Evolutionary conservation across 2,329 filamentous ascomycete species (phyloP).

Genomic region (Colletotrichum liriopes): DNA sequence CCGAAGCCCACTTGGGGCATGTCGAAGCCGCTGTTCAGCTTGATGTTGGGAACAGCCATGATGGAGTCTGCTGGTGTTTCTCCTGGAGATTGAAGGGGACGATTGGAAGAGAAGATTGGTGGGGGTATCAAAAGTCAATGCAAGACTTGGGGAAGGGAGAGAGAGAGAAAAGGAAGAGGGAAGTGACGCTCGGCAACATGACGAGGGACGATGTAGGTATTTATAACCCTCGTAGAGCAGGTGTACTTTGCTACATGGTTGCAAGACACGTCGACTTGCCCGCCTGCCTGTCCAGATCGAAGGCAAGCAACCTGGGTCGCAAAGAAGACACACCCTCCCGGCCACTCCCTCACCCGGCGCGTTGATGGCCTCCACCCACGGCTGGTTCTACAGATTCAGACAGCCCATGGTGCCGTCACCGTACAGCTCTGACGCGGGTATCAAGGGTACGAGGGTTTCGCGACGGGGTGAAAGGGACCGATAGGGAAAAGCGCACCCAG

Average conservation of each 20-base stretch:
- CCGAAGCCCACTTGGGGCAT: slow-evolving; percentile 86
- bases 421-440: slow-evolving; percentile 26
- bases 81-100: background rate
- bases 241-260: slow-evolving; percentile 13
- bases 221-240: slow-evolving; percentile 32
- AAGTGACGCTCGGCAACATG: background rate
- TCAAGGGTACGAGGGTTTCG: slow-evolving; percentile 16
- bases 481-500: slow-evolving; percentile 34
- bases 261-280: slow-evolving; percentile 12
- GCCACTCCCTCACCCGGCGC: background rate
- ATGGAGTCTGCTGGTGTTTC: slow-evolving; percentile 19
- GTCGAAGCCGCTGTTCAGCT: slow-evolving; percentile 76
- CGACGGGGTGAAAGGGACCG: slow-evolving; percentile 32
- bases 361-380: slow-evolving; percentile 8
- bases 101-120: slow-evolving; percentile 1
- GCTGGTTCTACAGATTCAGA: slow-evolving; percentile 18
- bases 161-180: slow-evolving; percentile 10
- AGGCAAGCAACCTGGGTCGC: background rate
- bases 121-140: slow-evolving; percentile 24
- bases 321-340: slow-evolving; percentile 2
- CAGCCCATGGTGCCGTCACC: slow-evolving; percentile 38
- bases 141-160: slow-evolving; percentile 19
- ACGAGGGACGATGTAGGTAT: slow-evolving; percentile 25
- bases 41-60: slow-evolving; percentile 64
- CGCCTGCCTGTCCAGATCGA: slow-evolving; percentile 10